These are phyloP conservation scores for Apiotrichum gracile DNA, from an alignment of 1,284 basidiomycete genomes.

Conservation along the genomic window DNA sequence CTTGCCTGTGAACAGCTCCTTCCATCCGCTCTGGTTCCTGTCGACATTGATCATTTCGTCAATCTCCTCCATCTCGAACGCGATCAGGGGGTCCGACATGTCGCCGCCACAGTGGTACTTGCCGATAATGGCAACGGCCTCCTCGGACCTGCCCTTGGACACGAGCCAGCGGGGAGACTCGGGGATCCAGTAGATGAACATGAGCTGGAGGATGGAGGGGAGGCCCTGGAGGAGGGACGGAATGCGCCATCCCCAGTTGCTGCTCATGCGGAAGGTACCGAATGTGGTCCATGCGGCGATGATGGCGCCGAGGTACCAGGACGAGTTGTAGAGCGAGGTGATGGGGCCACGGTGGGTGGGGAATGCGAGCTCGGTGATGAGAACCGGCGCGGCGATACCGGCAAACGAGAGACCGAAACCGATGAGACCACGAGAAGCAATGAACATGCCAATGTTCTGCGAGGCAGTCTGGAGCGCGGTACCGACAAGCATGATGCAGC, in stretches of 20 bases:
- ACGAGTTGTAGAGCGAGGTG: conserved; percentile 23
- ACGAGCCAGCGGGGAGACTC: conserved; percentile 26
- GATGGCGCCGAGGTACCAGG: conserved; percentile 20
- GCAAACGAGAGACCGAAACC: conserved; percentile 52
- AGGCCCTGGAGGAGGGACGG: conserved; percentile 49
- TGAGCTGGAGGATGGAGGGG: conserved; percentile 31
- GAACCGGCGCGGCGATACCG: conserved; percentile 57
- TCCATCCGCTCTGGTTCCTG: conserved; percentile 42
- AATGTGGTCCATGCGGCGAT: conserved; percentile 2
- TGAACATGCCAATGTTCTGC: conserved; percentile 67
- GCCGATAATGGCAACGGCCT: conserved; percentile 69
- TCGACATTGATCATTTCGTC: conserved; percentile 32
- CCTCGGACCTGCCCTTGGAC: conserved; percentile 16
- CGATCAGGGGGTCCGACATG: conserved; percentile 34
- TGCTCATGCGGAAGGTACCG: conserved; percentile 30
- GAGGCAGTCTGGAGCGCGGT: conserved; percentile 30
- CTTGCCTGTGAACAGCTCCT: conserved; percentile 36
- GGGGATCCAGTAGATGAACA: conserved; percentile 17
- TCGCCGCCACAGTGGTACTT: conserved; percentile 62
- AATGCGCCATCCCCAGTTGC: conserved; percentile 40
- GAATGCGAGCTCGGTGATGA: conserved; percentile 71
- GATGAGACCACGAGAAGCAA: conserved; percentile 54
- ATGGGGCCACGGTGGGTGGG: conserved; percentile 63
- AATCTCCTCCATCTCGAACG: conserved; percentile 43
- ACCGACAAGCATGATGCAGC: conserved; percentile 28